Base-by-base conservation (phyloP, 2,329 filamentous ascomycete genomes). In the Stemphylium lycopersici region DNA sequence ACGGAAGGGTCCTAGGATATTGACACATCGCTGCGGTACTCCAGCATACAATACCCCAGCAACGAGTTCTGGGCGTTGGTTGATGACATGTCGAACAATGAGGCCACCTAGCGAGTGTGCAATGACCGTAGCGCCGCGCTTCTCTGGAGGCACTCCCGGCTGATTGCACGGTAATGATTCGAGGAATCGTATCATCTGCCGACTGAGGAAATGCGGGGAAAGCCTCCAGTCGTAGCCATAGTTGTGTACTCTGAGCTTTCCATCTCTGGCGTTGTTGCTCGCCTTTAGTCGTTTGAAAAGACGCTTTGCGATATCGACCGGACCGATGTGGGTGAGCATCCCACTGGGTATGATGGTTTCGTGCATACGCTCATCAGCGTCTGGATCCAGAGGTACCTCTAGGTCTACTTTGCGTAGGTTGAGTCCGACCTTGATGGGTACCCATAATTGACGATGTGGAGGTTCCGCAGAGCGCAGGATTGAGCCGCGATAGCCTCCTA, bases 211-310 rank as follows among this genome's bases (percentile, higher is more conserved):
- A 67, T 88, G 84, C 0, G 93, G 93, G 59, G 90, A 95, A 34
- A 97, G 79, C 13, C 93, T 84, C 93, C 93, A 98, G 76, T 98
- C 93, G 67, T 96, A 98, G 15, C 93, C 92, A 69, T 93, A 98
- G 66, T 97, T 89, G 80, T 92, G 92, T 0, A 96, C 84, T 41
- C 91, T 83, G 5, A 97, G 78, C 58, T 84, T 88, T 6, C 90
- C 91, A 3, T 79, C 81, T 47, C 84, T 83, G 1, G 85, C 86
- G 66, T 96, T 96, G 11, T 91, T 86, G 61, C 85, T 90, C 29
- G 88, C 87, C 44, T 85, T 83, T 16, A 96, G 75, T 50, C 89
- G 87, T 70, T 90, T 93, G 74, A 97, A 87, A 1, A 98, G 79
- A 34, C 91, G 85, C 53, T 87, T 87, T 4, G 90, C 91, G 53